Evolutionary conservation across 2,329 filamentous ascomycete species (phyloP).

Genomic region (Beauveria scarabaeidicola): DNA sequence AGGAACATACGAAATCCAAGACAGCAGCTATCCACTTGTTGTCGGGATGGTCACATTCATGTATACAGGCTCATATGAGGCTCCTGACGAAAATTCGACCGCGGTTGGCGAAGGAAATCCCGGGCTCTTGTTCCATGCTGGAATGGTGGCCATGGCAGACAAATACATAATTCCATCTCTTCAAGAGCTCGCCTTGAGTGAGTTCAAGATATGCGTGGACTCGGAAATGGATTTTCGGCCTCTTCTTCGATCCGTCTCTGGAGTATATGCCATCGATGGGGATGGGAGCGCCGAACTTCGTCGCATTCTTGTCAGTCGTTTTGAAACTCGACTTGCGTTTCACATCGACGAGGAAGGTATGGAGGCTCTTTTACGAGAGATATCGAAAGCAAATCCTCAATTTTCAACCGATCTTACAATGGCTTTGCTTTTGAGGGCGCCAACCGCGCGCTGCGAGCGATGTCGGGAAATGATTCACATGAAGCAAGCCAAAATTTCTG

Average conservation of each 20-base stretch:
- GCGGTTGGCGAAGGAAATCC: neutral
- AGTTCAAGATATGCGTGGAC: neutral
- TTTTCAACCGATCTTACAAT: neutral
- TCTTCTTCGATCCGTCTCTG: neutral
- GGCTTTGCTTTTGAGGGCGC: too few relatives aligned
- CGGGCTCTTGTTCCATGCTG: neutral
- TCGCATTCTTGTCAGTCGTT: neutral
- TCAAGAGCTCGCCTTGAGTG: neutral
- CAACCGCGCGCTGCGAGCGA: too few relatives aligned
- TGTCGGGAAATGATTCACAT: too few relatives aligned
- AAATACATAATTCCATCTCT: neutral
- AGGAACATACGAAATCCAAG: neutral
- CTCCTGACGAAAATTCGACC: rapidly evolving
- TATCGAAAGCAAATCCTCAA: neutral
- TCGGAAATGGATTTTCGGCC: neutral
- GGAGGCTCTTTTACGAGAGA: neutral
- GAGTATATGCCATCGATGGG: neutral
- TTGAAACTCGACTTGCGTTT: neutral
- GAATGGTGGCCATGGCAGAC: neutral
- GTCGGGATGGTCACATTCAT: neutral
- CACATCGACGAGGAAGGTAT: neutral
- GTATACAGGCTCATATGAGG: neutral
- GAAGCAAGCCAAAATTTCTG: too few relatives aligned
- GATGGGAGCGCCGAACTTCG: neutral
- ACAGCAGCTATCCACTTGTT: neutral